Evolutionary conservation across 2,329 filamentous ascomycete genomes (phyloP).

Genomic region (Fusarium subtropicale): DNA sequence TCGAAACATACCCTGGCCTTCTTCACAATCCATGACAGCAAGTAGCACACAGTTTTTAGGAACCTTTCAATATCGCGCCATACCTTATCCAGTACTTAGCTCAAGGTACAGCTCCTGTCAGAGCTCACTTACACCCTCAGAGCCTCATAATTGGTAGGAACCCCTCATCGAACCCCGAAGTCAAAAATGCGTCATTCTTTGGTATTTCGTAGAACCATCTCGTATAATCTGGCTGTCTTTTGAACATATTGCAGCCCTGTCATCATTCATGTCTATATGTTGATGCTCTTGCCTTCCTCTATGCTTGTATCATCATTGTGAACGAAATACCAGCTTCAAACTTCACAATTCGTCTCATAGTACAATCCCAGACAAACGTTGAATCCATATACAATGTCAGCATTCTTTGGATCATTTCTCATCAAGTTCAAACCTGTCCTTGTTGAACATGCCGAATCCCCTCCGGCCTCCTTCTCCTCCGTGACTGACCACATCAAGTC

Average conservation of each 20-base stretch:
- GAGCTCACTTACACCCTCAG: not conserved
- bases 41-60: conserved; percentile 20
- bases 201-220: conserved; percentile 31
- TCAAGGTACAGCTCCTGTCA: conserved; percentile 1
- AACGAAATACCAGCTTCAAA: not conserved
- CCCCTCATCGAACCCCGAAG: conserved; percentile 22
- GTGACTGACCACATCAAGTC: conserved; percentile 48
- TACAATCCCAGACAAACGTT: not conserved
- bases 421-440: conserved; percentile 50
- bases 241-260: conserved; percentile 5
- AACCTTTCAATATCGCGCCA: not conserved
- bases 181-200: conserved; percentile 17
- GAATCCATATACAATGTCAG: conserved; percentile 40
- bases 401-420: conserved; percentile 49
- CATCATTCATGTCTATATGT: conserved; percentile 12
- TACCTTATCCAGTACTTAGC: not conserved
- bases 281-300: not conserved
- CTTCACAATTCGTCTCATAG: not conserved
- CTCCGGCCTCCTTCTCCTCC: conserved; percentile 45
- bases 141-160: conserved; percentile 33
- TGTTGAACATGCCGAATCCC: conserved; percentile 42
- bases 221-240: conserved; percentile 5
- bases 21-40: not conserved
- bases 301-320: not conserved
- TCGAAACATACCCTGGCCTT: not conserved